A percentile compares a stretch with the other conserved stretches of the same genome.
Evolutionary conservation across 192 early-diverging fungal genomes (phyloP).

Genomic region (Coemansia sp.): DNA sequence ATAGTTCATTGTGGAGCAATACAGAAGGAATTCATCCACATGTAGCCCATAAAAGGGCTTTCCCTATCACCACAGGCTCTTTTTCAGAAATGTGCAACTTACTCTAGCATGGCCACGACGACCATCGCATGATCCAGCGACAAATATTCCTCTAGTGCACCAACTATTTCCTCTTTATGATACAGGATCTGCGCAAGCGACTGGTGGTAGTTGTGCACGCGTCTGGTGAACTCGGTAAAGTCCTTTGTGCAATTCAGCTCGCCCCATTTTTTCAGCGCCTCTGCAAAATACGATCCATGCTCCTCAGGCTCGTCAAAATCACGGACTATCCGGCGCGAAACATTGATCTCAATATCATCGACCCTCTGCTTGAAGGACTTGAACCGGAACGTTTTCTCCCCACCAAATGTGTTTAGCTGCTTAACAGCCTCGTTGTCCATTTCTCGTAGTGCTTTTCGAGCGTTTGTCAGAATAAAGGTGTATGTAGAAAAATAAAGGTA

Average conservation of each 20-base stretch:
- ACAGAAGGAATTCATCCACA: background rate
- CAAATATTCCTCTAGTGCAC: slow-evolving; percentile 65
- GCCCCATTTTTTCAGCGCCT: slow-evolving; percentile 76
- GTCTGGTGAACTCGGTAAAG: slow-evolving; percentile 71
- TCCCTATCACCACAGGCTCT: too few species aligned
- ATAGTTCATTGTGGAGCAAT: too few species aligned
- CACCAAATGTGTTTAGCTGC: slow-evolving; percentile 49
- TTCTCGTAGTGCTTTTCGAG: background rate
- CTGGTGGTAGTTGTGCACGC: slow-evolving; percentile 64
- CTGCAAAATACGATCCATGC: slow-evolving; percentile 80
- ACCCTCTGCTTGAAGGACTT: slow-evolving; percentile 58
- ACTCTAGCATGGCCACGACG: slow-evolving; percentile 84
- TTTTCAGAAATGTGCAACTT: slow-evolving; percentile 43
- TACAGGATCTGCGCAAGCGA: slow-evolving; percentile 87
- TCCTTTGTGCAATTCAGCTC: slow-evolving; percentile 89
- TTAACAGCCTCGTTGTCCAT: slow-evolving; percentile 28
- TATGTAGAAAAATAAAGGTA: background rate
- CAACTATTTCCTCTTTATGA: slow-evolving; percentile 79
- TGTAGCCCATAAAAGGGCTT: background rate
- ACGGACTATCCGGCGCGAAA: slow-evolving; percentile 62
- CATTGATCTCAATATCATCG: slow-evolving; percentile 81
- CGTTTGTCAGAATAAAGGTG: background rate
- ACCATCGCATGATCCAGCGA: slow-evolving; percentile 63
- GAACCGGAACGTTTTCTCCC: slow-evolving; percentile 44
- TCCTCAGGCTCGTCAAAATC: slow-evolving; percentile 61